Evolutionary conservation across 2,329 filamentous ascomycete species (phyloP).

Genomic region (Pseudohalonectria lignicola): DNA sequence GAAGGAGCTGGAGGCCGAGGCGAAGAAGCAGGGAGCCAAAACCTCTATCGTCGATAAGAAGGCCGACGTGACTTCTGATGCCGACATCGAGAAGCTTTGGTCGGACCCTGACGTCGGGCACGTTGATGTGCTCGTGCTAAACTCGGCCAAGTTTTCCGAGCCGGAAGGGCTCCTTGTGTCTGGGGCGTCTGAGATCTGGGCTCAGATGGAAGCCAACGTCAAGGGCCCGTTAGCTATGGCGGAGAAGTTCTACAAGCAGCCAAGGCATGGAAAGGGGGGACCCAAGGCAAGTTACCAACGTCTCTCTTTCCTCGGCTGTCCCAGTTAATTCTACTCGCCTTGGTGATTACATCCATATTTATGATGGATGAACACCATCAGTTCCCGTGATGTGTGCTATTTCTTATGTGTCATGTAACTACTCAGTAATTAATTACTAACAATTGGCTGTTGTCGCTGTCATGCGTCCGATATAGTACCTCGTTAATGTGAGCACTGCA

Average conservation of each 20-base stretch:
- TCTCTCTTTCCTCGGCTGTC: too few relatives aligned
- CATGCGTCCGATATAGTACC: not conserved
- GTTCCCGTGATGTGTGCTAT: too few relatives aligned
- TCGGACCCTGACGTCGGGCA: not conserved
- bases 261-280: not conserved
- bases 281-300: too few relatives aligned
- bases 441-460: not conserved
- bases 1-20: not conserved
- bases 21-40: not conserved
- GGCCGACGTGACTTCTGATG: constrained; percentile 2
- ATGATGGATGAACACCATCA: too few relatives aligned
- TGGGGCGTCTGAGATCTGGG: constrained; percentile 8
- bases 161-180: not conserved
- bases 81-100: constrained; percentile 2
- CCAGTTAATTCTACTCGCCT: too few relatives aligned
- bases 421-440: not conserved
- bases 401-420: too few relatives aligned
- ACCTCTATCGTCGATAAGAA: not conserved
- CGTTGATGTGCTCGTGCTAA: constrained; percentile 8
- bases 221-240: constrained; percentile 7
- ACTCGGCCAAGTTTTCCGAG: constrained; percentile 4
- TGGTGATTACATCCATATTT: too few relatives aligned
- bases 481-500: constrained; percentile 5
- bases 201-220: constrained; percentile 10
- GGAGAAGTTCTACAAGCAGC: constrained; percentile 9